Base-by-base conservation (phyloP, 176 grass and related monocot species). In the Avena eriantha region DNA sequence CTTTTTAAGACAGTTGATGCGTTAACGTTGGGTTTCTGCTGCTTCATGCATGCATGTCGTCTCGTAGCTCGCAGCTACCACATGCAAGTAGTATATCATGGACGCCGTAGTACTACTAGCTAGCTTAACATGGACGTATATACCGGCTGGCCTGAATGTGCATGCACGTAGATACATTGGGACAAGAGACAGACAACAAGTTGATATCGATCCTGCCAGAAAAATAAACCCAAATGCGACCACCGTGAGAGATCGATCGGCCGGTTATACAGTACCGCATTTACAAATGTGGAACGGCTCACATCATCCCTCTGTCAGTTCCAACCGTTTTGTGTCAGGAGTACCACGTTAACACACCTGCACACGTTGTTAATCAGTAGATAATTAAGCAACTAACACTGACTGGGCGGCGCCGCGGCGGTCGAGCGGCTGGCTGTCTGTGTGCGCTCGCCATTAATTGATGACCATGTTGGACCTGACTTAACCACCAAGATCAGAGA, bases 341-440 rank as follows among this genome's bases (percentile, higher is more conserved):
- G 49, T 5, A 18, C 35, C 22, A 41, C 55, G 77, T 26, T 80
- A 80, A 80, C 51, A 18, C 41, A 48, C 51, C 35, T 68, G 72
- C 80, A 88, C 73, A 88, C 73, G 13, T 83, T 83, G 60, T 69
- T 83, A 88, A 41, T 46, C 29, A 29, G 29, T 66, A 74, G 76
- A 34, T 29, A 70, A 51, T 16, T 56, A 67, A 67, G 65, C 56
- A 43, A 81, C 76, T 49, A 68, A 46, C 69, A 17, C 15, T 54
- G 17, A 57, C 69, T 82, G 83, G 83, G 83, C 71, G 88, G 88
- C 77, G 78, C 78, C 73, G 73, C 72, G 24, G 74, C 74, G 51
- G 31, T 85, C 72, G 58, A 69, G 65, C 87, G 60, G 83, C 78
- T 49, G 78, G 2, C 60, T 85, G 77, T 69, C 83, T 58, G 58